phyloP scores from a whole-genome alignment of 495 filamentous ascomycete genomes.

The Aspergillus indologenus region DNA sequence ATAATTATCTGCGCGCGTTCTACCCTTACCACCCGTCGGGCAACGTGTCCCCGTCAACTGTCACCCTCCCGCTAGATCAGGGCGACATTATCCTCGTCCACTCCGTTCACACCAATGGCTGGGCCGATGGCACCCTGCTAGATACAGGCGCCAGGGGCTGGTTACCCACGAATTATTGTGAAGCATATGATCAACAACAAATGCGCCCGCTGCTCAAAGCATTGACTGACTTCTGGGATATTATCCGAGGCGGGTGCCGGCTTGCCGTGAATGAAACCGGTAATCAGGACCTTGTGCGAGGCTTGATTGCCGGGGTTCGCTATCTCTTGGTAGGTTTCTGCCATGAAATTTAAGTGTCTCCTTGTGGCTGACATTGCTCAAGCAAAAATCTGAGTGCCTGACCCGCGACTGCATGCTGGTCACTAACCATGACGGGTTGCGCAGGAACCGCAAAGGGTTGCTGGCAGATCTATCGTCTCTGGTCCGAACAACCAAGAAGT shows the following conservation, averaged over 20 bases:
- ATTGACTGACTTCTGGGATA: conserved; percentile 88
- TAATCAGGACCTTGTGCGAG: conserved; percentile 86
- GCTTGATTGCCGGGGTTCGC: conserved; percentile 88
- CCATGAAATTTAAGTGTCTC: background rate
- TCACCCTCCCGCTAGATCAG: conserved; percentile 82
- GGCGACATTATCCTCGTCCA: conserved; percentile 94
- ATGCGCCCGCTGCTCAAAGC: conserved; percentile 84
- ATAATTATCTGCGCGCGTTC: conserved; percentile 94
- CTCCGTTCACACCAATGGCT: conserved; percentile 96
- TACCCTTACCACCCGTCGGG: conserved; percentile 84
- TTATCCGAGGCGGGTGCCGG: conserved; percentile 67
- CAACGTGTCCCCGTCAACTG: conserved; percentile 67
- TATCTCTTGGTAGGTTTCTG: conserved; percentile 71
- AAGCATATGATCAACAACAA: conserved; percentile 81
- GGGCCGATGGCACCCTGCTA: conserved; percentile 96
- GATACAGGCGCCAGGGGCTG: conserved; percentile 86
- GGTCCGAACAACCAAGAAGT: conserved; percentile 78
- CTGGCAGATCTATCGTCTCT: conserved; percentile 85
- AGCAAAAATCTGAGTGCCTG: conserved; percentile 88
- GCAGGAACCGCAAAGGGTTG: conserved; percentile 77
- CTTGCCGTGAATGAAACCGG: conserved; percentile 69
- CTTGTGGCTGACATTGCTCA: background rate
- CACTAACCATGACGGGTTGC: conserved; percentile 68
- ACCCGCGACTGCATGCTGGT: conserved; percentile 76
- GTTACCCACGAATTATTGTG: conserved; percentile 98